Conservation (phyloP, 805 yeast genomes). For the Cyberlindnera petersonii region DNA sequence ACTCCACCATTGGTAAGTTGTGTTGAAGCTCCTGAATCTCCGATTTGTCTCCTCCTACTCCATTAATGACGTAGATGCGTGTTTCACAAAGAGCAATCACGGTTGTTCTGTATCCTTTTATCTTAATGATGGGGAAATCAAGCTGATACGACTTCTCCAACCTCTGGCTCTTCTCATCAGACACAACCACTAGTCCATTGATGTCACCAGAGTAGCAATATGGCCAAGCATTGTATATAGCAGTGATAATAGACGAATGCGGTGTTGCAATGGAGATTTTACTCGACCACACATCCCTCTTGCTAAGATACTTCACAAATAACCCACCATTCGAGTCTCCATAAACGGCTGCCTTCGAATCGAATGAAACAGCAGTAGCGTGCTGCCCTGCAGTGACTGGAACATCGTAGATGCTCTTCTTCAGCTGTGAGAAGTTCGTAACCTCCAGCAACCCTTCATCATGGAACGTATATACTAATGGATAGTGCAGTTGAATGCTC, state of each 20-base stretch:
- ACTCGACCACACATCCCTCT: slow-evolving; percentile 17
- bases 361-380: slow-evolving; percentile 16
- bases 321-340: slow-evolving; percentile 23
- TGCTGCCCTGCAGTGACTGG: slow-evolving; percentile 22
- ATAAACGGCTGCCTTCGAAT: slow-evolving; percentile 15
- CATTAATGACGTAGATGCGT: slow-evolving; percentile 9
- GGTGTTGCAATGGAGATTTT: slow-evolving; percentile 5
- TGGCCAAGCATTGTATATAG: slow-evolving; percentile 17
- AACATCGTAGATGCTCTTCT: slow-evolving; percentile 15
- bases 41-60: background rate
- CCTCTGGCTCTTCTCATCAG: slow-evolving; percentile 17
- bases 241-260: slow-evolving; percentile 15
- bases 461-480: too few species aligned
- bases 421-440: slow-evolving; percentile 13
- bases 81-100: slow-evolving; percentile 11
- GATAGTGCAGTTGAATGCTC: slow-evolving; percentile 18
- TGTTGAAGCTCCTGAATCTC: slow-evolving; percentile 6
- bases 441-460: slow-evolving; percentile 20
- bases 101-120: slow-evolving; percentile 12
- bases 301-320: slow-evolving; percentile 13
- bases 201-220: slow-evolving; percentile 24
- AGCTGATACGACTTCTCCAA: slow-evolving; percentile 10
- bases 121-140: slow-evolving; percentile 5
- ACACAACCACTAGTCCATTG: slow-evolving; percentile 15
- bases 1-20: background rate